Evolutionary conservation across 257 asterid genomes (phyloP), one percentile per base, ranked within the genome.

Genomic region (Ilex asprella): DNA sequence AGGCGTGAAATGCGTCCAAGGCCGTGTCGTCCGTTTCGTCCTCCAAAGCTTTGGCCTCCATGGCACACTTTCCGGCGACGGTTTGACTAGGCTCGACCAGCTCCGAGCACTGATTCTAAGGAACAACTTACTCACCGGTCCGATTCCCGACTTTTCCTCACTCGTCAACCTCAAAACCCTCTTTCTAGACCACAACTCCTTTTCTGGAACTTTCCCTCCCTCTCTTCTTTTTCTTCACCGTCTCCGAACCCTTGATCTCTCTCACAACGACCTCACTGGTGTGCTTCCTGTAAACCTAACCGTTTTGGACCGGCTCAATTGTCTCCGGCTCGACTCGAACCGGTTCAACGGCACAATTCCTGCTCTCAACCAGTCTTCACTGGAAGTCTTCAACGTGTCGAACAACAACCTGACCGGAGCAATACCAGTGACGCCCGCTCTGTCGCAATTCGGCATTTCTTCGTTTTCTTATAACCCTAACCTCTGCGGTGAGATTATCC

Each of bases 1-100:
- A 46, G 99, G 99, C 43, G 96, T 87, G 10, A 92, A 87, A 64
- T 92, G 97, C 74, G 91, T 81, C 4, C 90, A 84, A 12, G 96
- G 97, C 61, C 95, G 97, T 35, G 89, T 92, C 0, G 91, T 92
- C 0, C 96, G 99, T 44, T 82, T 71, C 63, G 82, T 12, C 21
- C 78, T 85, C 12, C 84, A 75, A 57, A 67, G 84, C 64, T 69
- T 41, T 58, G 80, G 81, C 69, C 84, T 89, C 31, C 89, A 88
- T 9, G 99, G 99, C 65, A 51, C 70, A 66, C 69, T 92, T 68
- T 62, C 80, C 7, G 56, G 79, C 30, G 80, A 69, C 73, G 67
- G 94, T 14, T 74, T 92, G 52, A 51, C 70, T 72, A 80, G 65
- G 59, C 89, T 92, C 61, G 92, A 75, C 77, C 99, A 92, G 70